Evolutionary conservation across 257 asterid species (phyloP), one percentile per base, ranked within the genome.

Genomic region (Nicotiana undulata): DNA sequence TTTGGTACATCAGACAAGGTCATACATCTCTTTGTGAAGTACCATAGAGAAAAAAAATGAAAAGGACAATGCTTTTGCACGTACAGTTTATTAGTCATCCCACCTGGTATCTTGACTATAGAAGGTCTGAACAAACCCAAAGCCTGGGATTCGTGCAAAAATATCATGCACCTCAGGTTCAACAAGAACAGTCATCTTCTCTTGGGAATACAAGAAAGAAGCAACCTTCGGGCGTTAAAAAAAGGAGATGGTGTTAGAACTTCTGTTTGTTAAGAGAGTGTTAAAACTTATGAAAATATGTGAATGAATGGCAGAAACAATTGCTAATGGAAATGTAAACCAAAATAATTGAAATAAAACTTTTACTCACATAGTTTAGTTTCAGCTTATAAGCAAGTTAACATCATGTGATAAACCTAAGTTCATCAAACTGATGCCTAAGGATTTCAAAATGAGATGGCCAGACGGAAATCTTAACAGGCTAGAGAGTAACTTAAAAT

Each of bases 31-130:
- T 46, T 37, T 5, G 77, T n/a, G 51, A 55, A 77, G 60, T 77
- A 56, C 18, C 22, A 24, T 32, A 24, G 31, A 59, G 22, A 18
- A 16, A 60, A 60, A 58, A 56, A 31, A 22, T 6, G 32, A 56
- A 26, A 72, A 52, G 6, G 63, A 77, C 51, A 76, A 59, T n/a
- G 64, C 40, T 9, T 68, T 55, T 74, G 18, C 65, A 72, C 70
- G 34, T 22, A 79, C 60, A 7, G 80, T 34, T 34, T 8, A 52
- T 68, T 79, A 85, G 85, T 72, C 84, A 80, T 56, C 82, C 85
- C 84, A 96, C 99, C 99, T 96, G 84, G 98, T 94, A 88, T 96
- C 99, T 89, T 96, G 98, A 90, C 94, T 96, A 76, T 96, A 96
- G 87, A 96, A 96, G 44, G 99, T 96, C 85, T 96, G 99, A 66